These are phyloP conservation scores for Debaryomyces sp. DNA, from an alignment of 1,139 yeast genomes.

Conservation along the genomic window DNA sequence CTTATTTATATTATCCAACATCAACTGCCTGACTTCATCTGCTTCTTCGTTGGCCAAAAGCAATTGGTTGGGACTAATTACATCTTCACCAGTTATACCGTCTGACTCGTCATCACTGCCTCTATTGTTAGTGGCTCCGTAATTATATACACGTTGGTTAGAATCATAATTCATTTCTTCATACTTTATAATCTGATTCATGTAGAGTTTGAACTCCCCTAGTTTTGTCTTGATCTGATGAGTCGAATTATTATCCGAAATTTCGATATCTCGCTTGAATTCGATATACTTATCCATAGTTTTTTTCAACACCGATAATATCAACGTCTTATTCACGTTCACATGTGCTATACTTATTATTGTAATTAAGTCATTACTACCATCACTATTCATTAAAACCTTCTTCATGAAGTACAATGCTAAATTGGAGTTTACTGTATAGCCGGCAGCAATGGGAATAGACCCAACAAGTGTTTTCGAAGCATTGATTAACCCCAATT, in stretches of 20 bases:
- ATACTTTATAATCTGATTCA: conserved; percentile 53
- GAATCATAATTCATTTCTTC: conserved; percentile 51
- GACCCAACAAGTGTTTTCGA: conserved; percentile 49
- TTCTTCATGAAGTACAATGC: conserved; percentile 54
- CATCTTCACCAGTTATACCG: conserved; percentile 19
- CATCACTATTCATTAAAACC: conserved; percentile 40
- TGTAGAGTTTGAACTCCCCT: conserved; percentile 53
- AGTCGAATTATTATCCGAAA: conserved; percentile 13
- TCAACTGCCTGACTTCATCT: conserved; percentile 56
- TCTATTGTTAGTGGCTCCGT: conserved; percentile 31
- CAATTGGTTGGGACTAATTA: conserved; percentile 42
- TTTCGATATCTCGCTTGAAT: conserved; percentile 33
- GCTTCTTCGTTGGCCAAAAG: conserved; percentile 51
- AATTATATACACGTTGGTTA: conserved; percentile 35
- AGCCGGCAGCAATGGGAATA: conserved; percentile 35
- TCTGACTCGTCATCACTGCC: conserved; percentile 20
- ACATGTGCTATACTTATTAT: conserved; percentile 50
- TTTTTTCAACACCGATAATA: conserved; percentile 50
- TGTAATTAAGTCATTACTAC: conserved; percentile 53
- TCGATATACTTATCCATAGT: conserved; percentile 52
- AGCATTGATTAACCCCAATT: conserved; percentile 54
- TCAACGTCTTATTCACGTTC: conserved; percentile 46
- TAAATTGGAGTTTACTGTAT: conserved; percentile 33
- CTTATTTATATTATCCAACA: conserved; percentile 71
- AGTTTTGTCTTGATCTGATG: conserved; percentile 27